Conservation (phyloP, 768 basidiomycete species). For the Daedalea quercina region DNA sequence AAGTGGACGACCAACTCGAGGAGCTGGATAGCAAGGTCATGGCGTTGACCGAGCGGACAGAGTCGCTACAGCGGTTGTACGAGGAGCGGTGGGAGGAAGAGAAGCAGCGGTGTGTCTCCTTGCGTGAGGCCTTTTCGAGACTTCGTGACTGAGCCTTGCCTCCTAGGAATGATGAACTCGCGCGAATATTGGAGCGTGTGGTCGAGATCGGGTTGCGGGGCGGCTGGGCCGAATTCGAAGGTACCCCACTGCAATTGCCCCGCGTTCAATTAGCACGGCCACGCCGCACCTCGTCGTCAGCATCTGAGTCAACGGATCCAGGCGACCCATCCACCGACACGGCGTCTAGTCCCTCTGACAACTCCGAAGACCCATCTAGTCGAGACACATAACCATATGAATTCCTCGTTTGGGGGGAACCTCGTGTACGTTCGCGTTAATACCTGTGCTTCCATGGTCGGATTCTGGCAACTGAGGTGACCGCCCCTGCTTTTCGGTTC, state of each 20-base stretch:
- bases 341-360: neutral
- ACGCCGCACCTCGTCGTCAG: neutral
- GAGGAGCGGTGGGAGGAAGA: slow-evolving; percentile 42
- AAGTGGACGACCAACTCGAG: slow-evolving; percentile 67
- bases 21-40: slow-evolving; percentile 40
- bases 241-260: slow-evolving; percentile 46
- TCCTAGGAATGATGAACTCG: slow-evolving; percentile 61
- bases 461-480: no score
- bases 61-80: slow-evolving; percentile 31
- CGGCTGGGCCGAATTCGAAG: slow-evolving; percentile 60
- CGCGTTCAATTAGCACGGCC: slow-evolving; percentile 28
- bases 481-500: no score
- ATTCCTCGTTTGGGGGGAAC: no score
- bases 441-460: no score
- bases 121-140: neutral
- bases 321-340: neutral
- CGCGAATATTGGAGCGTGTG: slow-evolving; percentile 55
- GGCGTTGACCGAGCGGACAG: slow-evolving; percentile 38
- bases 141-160: neutral
- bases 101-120: slow-evolving; percentile 32
- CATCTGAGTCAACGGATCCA: neutral
- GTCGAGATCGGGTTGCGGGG: slow-evolving; percentile 62
- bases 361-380: neutral
- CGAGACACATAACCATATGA: no score
- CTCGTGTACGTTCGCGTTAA: no score